Base-by-base conservation (phyloP, 352 stramenopile species). In the Blastocystis sp. region DNA sequence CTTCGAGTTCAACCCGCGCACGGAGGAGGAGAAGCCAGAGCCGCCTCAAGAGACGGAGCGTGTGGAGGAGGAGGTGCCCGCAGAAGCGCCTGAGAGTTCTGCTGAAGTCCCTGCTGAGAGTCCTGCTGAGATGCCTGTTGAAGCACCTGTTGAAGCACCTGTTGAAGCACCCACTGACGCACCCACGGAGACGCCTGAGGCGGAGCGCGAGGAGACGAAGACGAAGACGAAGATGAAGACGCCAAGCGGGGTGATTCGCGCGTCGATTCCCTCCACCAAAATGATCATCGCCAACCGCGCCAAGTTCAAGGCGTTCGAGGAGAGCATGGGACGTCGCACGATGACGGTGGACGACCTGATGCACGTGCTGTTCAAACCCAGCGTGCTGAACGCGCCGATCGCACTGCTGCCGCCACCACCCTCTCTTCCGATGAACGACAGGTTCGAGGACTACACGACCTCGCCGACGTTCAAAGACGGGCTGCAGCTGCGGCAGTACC, bases 401-500 rank as follows among this genome's bases (percentile, higher is more conserved):
- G 63, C 79, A 0, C 31, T 78, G 50, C 29, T 89, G 50, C 79
- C 79, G 31, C 60, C 79, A 3, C 60, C 65, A 26, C 79, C 79
- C 6, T 10, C 61, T 3, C 26, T 65, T 31, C 61, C 79, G 1
- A 89, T 89, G 41, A 29, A 37, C 1, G n/a, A 31, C 9, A 61
- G n/a, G 16, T 90, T 90, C 37, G 41, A 79, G 19, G 67, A 45
- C 2, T 92, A 92, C 67, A 70, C 45, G 1, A n/a, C 45, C 24
- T 89, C 85, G 2, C 90, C 90, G 26, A 70, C 63, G 13, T 92
- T 90, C 62, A 88, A 80, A 35, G 35, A 91, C 60, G 90, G 90
- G 6, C 74, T 90, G 3, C 94, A 95, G 67, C 91, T 99, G 79
- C 98, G 98, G 80, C 94, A 97, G 70, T 99, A 99, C 91, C 97